Evolutionary conservation across 805 yeast genomes (phyloP).

Genomic region (Metschnikowia gelsemii): DNA sequence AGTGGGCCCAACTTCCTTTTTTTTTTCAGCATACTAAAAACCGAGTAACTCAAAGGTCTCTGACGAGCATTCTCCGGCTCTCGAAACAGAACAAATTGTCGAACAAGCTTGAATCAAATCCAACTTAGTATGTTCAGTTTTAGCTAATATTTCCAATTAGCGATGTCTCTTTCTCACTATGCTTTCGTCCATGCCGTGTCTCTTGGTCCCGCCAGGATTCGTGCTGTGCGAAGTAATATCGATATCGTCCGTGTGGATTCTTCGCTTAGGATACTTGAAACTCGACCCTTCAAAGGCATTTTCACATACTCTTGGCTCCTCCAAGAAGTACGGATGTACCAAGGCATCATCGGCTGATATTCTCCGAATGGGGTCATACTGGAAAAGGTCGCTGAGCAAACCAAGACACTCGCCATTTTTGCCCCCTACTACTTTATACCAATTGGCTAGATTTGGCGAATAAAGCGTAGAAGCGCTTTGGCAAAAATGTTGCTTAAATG

Average conservation of each 20-base stretch:
- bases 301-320: slow-evolving; percentile 61
- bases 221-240: slow-evolving; percentile 52
- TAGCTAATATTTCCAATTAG: no score
- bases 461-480: slow-evolving; percentile 49
- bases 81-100: no score
- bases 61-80: no score
- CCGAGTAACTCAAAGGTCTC: no score
- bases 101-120: no score
- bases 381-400: slow-evolving; percentile 61
- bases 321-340: slow-evolving; percentile 75
- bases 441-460: slow-evolving; percentile 69
- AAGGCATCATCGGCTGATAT: slow-evolving; percentile 77
- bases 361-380: slow-evolving; percentile 80
- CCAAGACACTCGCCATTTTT: slow-evolving; percentile 65
- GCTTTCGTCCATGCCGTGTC: slow-evolving; percentile 24
- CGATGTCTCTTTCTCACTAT: slow-evolving; percentile 12
- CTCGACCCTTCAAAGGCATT: slow-evolving; percentile 79
- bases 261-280: slow-evolving; percentile 77
- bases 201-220: slow-evolving; percentile 24
- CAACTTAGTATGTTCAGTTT: no score
- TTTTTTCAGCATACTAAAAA: no score
- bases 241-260: slow-evolving; percentile 83
- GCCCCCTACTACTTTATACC: slow-evolving; percentile 87
- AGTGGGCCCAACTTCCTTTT: no score
- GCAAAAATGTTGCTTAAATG: slow-evolving; percentile 45